Conservation (phyloP, 305 asterid genomes). For the Ilex paraguariensis region DNA sequence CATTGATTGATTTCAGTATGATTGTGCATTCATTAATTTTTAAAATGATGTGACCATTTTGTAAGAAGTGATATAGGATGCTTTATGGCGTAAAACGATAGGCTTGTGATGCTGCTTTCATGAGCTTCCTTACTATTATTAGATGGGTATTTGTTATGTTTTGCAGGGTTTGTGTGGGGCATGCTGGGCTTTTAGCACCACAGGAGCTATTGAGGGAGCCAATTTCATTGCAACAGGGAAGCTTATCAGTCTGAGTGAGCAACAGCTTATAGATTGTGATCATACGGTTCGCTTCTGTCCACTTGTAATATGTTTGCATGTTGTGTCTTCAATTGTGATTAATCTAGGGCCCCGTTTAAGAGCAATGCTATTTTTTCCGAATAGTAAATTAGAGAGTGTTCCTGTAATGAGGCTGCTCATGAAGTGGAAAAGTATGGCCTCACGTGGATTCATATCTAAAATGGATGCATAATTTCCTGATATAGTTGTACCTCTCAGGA, state of each 20-base stretch:
- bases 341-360: no score
- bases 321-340: no score
- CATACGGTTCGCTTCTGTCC: slow-evolving; percentile 34
- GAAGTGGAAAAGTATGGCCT: no score
- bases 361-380: no score
- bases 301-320: background rate
- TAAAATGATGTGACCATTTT: no score
- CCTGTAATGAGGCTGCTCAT: no score
- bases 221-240: slow-evolving; percentile 68
- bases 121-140: background rate
- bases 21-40: no score
- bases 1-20: no score
- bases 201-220: slow-evolving; percentile 85
- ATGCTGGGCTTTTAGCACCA: slow-evolving; percentile 95
- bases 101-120: background rate
- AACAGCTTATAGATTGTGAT: slow-evolving; percentile 87
- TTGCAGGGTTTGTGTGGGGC: slow-evolving; percentile 78
- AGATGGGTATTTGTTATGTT: background rate
- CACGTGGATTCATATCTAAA: no score
- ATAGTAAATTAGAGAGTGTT: no score
- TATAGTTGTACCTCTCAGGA: no score
- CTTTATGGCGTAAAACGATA: background rate
- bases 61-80: background rate
- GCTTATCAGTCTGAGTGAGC: slow-evolving; percentile 83
- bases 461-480: no score